phyloP scores from a whole-genome alignment of 2,329 filamentous ascomycete genomes.

The Ceratocystiopsis minuta region DNA sequence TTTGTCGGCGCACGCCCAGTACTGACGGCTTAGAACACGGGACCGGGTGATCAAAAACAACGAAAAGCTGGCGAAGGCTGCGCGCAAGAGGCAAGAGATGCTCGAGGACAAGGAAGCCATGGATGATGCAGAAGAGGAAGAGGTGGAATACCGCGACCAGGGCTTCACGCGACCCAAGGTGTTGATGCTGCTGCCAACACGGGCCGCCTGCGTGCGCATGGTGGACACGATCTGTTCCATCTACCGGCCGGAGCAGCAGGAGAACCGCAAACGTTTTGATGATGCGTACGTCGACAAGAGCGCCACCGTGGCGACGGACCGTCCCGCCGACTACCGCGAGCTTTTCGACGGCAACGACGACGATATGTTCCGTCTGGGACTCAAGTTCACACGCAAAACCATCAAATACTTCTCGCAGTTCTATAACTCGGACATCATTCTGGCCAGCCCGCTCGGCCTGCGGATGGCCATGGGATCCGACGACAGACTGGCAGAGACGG shows the following conservation, averaged over 20 bases:
- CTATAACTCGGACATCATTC: conserved; percentile 88
- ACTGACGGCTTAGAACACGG: conserved; percentile 39
- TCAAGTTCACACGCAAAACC: conserved; percentile 93
- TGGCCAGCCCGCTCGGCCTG: conserved; percentile 77
- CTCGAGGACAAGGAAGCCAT: conserved; percentile 39
- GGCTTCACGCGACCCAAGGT: conserved; percentile 92
- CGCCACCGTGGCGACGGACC: conserved; percentile 30
- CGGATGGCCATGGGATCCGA: conserved; percentile 79
- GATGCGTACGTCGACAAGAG: conserved; percentile 60
- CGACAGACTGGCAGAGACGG: conserved; percentile 20
- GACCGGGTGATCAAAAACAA: conserved; percentile 90
- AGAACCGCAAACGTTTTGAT: conserved; percentile 84
- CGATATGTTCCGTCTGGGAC: conserved; percentile 87
- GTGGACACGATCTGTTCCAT: conserved; percentile 60
- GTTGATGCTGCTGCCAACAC: conserved; percentile 74
- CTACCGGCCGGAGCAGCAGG: conserved; percentile 73
- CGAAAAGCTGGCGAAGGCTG: conserved; percentile 47
- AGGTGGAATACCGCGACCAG: conserved; percentile 71
- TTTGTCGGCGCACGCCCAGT: conserved; percentile 7
- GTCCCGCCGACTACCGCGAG: conserved; percentile 72
- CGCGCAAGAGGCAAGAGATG: conserved; percentile 20
- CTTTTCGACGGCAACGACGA: conserved; percentile 91
- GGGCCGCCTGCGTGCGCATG: conserved; percentile 65
- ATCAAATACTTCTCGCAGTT: conserved; percentile 91
- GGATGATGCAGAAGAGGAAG: conserved; percentile 38